Evolutionary conservation across 352 stramenopile genomes (phyloP), one percentile per base, ranked within the genome.

Genomic region (Globisporangium paroecandrum): DNA sequence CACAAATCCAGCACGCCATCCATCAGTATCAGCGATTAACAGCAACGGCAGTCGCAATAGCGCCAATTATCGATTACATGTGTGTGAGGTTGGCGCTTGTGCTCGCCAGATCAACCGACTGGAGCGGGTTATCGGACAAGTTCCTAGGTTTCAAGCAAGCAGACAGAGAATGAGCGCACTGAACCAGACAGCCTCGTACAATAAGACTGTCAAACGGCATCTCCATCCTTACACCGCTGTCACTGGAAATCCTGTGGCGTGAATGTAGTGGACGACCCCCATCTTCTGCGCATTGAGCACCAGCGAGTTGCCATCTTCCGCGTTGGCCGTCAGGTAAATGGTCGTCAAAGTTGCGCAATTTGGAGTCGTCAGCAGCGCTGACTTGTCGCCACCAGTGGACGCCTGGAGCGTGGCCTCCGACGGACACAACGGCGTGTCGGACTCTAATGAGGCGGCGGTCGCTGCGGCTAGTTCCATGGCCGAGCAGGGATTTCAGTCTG

Each of bases 121-220:
- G n/a, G 24, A 72, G 54, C 4, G 53, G 51, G 43, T 72, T 72
- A 7, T 34, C 38, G 12, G 66, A 49, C 43, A 69, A 20, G 22
- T 72, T 69, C 22, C 66, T 72, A 43, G 9, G 15, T 20, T 49
- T 51, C 43, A 22, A 51, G 15, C 15, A 51, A 51, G 15, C 18
- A 27, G 1, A 12, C 20, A 60, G 0, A 46, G 6, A 46, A 1
- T 20, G 12, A 47, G 13, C 0, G 32, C 32, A 3, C 32, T 38
- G 32, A 43, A 8, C 27, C 54, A 43, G 27, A 1, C 25, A n/a
- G 38, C 38, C 38, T 20, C 38, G 18, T 9, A 12, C 18, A 43
- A 34, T 13, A 36, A 1, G n/a, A 54, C 22, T 18, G 46, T 20
- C 51, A 13, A 32, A 13, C 5, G 43, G 54, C 20, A 43, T 59